phyloP scores from a whole-genome alignment of 1,284 basidiomycete species.

The Heterobasidion irregulare region DNA sequence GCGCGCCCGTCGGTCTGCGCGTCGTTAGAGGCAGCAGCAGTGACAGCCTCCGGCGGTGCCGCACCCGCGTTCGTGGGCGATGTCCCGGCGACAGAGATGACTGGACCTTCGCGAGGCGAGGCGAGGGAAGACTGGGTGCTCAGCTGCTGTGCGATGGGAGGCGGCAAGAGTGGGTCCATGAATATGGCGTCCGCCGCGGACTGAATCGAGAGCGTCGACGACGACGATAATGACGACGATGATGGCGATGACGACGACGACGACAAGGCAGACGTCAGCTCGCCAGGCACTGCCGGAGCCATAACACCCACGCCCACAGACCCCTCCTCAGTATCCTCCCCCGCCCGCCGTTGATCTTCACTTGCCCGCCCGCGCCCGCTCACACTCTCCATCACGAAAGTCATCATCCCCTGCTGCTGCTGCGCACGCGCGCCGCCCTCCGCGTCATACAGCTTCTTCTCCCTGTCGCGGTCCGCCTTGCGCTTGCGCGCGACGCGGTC shows the following conservation, averaged over 20 bases:
- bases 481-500: constrained; percentile 24
- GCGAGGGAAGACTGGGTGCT: not conserved
- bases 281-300: not conserved
- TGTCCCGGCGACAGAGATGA: not conserved
- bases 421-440: not conserved
- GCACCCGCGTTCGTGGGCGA: not conserved
- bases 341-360: not conserved
- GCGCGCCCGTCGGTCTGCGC: not conserved
- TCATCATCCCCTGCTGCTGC: not conserved
- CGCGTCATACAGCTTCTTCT: constrained; percentile 8
- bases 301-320: not conserved
- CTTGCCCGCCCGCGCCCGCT: not conserved
- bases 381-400: not conserved
- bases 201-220: not conserved
- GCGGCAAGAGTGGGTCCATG: constrained; percentile 3
- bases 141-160: not conserved
- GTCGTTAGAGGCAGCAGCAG: not conserved
- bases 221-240: too few relatives aligned
- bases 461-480: constrained; percentile 21
- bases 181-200: not conserved
- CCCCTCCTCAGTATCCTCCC: not conserved
- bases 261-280: not conserved
- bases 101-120: not conserved
- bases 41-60: not conserved
- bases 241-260: not conserved